Evolutionary conservation across 2,329 filamentous ascomycete species (phyloP).

Genomic region (Aspergillus glaucus): DNA sequence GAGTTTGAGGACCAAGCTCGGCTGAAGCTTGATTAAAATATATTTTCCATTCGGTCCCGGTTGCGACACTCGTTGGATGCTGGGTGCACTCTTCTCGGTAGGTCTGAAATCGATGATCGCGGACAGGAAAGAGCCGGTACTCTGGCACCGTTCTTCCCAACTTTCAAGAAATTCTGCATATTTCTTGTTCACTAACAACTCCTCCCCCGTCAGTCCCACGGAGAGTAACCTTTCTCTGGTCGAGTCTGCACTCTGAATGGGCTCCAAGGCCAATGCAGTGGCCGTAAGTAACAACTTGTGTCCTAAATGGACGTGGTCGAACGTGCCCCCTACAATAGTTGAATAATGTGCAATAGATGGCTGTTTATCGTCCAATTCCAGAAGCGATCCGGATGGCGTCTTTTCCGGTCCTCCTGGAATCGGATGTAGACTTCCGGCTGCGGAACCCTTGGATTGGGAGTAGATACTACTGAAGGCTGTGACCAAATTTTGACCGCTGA

Average conservation of each 20-base stretch:
- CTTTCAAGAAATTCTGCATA: conserved; percentile 72
- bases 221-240: conserved; percentile 55
- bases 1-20: conserved; percentile 64
- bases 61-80: conserved; percentile 25
- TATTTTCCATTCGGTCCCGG: conserved; percentile 36
- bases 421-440: conserved; percentile 13
- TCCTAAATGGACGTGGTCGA: conserved; percentile 90
- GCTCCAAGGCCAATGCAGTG: conserved; percentile 63
- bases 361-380: conserved; percentile 15
- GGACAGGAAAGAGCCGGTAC: conserved; percentile 64
- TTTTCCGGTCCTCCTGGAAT: conserved; percentile 18
- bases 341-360: conserved; percentile 43
- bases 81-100: conserved; percentile 31
- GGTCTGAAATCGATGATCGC: conserved; percentile 55
- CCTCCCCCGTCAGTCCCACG: conserved; percentile 83
- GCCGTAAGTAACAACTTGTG: conserved; percentile 97
- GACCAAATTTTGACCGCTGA: conserved; percentile 20
- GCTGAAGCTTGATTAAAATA: conserved; percentile 46
- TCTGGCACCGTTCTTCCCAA: conserved; percentile 67
- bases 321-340: conserved; percentile 85
- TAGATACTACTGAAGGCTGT: conserved; percentile 29
- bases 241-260: conserved; percentile 30
- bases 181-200: conserved; percentile 82
- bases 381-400: conserved; percentile 13
- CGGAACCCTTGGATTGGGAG: conserved; percentile 12